Percentiles rank a stretch among this genome's conserved stretches.
Conservation (phyloP, 83 land plant genomes). For the Isoetes engelmannii region DNA sequence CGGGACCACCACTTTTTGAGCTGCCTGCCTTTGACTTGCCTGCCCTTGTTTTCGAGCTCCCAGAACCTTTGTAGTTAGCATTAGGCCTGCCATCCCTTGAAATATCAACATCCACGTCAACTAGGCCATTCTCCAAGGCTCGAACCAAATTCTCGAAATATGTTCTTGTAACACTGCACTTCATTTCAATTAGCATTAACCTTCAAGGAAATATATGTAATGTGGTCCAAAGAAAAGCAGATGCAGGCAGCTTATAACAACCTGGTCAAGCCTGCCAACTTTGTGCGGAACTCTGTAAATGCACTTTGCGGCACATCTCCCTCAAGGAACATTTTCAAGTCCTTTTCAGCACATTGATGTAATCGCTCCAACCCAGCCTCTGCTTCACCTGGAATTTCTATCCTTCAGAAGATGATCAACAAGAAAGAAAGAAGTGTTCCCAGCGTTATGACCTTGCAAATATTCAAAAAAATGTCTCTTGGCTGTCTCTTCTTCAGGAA, state of each 20-base stretch:
- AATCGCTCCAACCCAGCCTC: slow-evolving; percentile 74
- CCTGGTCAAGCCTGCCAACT: slow-evolving; percentile 75
- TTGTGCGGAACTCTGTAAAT: slow-evolving; percentile 73
- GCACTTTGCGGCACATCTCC: slow-evolving; percentile 35
- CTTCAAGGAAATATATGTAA: not conserved
- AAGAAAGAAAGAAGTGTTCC: not conserved
- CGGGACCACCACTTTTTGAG: slow-evolving; percentile 8
- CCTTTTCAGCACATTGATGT: slow-evolving; percentile 84
- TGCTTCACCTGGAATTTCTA: slow-evolving; percentile 45
- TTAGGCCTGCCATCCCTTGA: not conserved
- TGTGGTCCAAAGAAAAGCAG: not conserved
- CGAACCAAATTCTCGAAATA: slow-evolving; percentile 36
- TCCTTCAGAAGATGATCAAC: not conserved
- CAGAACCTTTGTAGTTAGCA: not conserved
- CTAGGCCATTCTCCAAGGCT: slow-evolving; percentile 34
- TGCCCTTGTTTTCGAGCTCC: slow-evolving; percentile 22
- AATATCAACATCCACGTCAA: slow-evolving; percentile 15
- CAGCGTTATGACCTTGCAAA: slow-evolving; percentile 34
- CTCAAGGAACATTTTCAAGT: slow-evolving; percentile 43
- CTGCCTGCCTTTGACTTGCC: slow-evolving; percentile 21
- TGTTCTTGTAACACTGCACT: slow-evolving; percentile 31
- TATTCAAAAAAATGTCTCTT: slow-evolving; percentile 55
- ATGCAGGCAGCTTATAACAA: slow-evolving; percentile 7
- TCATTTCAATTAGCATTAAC: not conserved
- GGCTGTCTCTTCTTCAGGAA: slow-evolving; percentile 41